Conservation (phyloP, 345 rosid species). For the Bruguiera gymnorhiza region DNA sequence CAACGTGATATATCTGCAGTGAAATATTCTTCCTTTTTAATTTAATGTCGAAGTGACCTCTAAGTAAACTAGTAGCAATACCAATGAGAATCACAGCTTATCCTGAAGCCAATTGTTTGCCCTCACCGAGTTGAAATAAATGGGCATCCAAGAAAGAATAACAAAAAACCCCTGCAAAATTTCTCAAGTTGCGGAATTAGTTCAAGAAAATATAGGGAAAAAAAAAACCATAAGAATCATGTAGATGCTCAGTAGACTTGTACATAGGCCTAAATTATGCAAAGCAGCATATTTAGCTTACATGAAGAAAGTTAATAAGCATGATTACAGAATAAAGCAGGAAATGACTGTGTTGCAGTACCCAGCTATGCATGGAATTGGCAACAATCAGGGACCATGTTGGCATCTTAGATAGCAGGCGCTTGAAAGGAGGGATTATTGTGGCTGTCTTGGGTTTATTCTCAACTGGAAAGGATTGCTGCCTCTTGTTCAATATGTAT, state of each 20-base stretch:
- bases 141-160: constrained; percentile 99
- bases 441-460: constrained; percentile 38
- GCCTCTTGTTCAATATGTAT: constrained; percentile 51
- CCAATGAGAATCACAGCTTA: not conserved
- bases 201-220: not conserved
- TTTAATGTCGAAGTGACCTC: constrained; percentile 14
- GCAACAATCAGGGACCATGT: constrained; percentile 93
- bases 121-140: constrained; percentile 85
- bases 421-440: constrained; percentile 76
- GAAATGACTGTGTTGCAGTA: constrained; percentile 26
- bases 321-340: constrained; percentile 4
- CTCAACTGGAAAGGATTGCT: constrained; percentile 35
- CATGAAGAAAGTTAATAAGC: constrained; percentile 4
- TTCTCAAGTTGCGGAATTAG: not conserved
- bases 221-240: not conserved
- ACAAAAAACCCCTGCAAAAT: constrained; percentile 82
- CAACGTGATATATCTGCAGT: constrained; percentile 75
- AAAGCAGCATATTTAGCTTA: constrained; percentile 1
- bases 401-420: constrained; percentile 81
- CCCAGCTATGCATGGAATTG: constrained; percentile 98
- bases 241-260: not conserved
- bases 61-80: not conserved
- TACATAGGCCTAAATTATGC: not conserved
- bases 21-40: constrained; percentile 10
- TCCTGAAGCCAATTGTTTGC: not conserved